These are phyloP conservation scores for Malassezia equina DNA, from an alignment of 1,284 basidiomycete genomes.

Conservation along the genomic window DNA sequence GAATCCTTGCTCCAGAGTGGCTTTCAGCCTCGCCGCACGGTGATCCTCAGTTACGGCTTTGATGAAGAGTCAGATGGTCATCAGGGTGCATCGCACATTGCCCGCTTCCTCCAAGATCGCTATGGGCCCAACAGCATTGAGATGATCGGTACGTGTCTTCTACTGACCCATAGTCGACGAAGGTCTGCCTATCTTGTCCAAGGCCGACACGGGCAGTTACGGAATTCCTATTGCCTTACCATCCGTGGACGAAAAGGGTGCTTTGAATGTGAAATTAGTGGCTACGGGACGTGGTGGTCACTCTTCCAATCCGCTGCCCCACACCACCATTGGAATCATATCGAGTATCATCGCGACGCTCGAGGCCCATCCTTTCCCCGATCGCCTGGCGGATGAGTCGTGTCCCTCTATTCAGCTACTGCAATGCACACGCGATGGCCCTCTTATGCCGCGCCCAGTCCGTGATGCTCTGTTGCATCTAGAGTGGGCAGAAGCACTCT, in stretches of 20 bases:
- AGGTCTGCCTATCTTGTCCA: slow-evolving; percentile 25
- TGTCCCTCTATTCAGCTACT: slow-evolving; percentile 51
- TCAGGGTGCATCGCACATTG: slow-evolving; percentile 36
- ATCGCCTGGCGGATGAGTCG: slow-evolving; percentile 41
- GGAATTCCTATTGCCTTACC: slow-evolving; percentile 49
- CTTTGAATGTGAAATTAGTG: slow-evolving; percentile 46
- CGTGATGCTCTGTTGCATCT: slow-evolving; percentile 50
- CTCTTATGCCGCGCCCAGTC: slow-evolving; percentile 51
- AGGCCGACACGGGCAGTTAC: slow-evolving; percentile 18
- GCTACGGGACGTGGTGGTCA: slow-evolving; percentile 57
- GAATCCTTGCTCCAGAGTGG: slow-evolving; percentile 50
- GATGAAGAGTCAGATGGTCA: slow-evolving; percentile 56
- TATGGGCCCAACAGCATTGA: slow-evolving; percentile 29
- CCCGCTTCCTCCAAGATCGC: slow-evolving; percentile 19
- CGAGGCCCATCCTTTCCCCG: slow-evolving; percentile 54
- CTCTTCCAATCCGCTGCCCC: slow-evolving; percentile 57
- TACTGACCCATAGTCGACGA: slow-evolving; percentile 29
- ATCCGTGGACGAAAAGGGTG: slow-evolving; percentile 60
- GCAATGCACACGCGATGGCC: slow-evolving; percentile 53
- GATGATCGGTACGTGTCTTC: slow-evolving; percentile 19
- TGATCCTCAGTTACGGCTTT: slow-evolving; percentile 61
- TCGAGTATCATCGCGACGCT: slow-evolving; percentile 55
- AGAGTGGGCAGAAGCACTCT: slow-evolving; percentile 41
- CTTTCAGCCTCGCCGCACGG: slow-evolving; percentile 49
- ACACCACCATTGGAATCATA: slow-evolving; percentile 58